A percentile compares a stretch with the other conserved stretches of the same genome.
phyloP scores from a whole-genome alignment of 371 early-diverging fungal genomes.

The Mucor racemosus region DNA sequence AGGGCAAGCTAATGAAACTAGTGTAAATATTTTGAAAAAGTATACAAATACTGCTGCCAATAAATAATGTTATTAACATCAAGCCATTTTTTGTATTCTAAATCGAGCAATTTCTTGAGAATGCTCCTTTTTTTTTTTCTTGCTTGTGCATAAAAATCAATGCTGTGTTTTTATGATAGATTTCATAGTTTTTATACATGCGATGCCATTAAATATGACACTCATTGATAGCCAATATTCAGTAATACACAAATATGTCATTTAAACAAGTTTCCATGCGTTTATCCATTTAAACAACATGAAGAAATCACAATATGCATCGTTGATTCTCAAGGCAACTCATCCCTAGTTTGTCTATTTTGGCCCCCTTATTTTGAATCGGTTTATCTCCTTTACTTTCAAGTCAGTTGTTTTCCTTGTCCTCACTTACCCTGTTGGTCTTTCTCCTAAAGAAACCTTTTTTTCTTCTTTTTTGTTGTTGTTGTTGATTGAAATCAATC shows the following conservation, averaged over 20 bases:
- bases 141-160: neutral
- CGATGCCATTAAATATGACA: no score
- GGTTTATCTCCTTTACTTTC: slow-evolving; percentile 8
- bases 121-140: slow-evolving; percentile 7
- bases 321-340: slow-evolving; percentile 10
- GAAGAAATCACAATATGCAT: neutral
- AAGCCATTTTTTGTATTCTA: neutral
- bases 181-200: neutral
- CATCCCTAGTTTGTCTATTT: slow-evolving; percentile 4
- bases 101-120: neutral
- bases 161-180: neutral
- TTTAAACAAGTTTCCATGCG: no score
- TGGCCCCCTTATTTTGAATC: neutral
- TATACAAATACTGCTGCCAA: slow-evolving; percentile 1
- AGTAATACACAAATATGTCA: no score
- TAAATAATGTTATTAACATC: neutral
- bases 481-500: no score
- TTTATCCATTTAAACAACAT: neutral
- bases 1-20: slow-evolving; percentile 20
- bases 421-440: neutral
- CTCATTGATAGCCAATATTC: no score
- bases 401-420: neutral
- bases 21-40: slow-evolving; percentile 18
- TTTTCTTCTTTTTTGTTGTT: slow-evolving; percentile 2
- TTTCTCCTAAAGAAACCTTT: slow-evolving; percentile 1